Conservation (phyloP, 139 green algal species). For the Zygnema cylindricum region DNA sequence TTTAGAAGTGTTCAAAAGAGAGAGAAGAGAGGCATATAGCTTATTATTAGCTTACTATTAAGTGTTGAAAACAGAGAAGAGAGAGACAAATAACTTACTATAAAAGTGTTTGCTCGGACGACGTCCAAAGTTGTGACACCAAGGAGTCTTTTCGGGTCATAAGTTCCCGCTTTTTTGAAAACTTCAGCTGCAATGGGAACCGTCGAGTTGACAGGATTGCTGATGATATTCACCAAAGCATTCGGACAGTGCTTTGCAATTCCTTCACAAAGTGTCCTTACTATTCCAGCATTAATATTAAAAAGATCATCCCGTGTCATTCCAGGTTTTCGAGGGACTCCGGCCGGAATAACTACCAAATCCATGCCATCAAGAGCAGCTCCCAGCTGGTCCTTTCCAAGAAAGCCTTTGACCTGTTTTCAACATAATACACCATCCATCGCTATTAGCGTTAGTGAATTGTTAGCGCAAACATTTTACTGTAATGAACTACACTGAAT, state of each 20-base stretch:
- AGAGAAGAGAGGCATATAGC: too few species aligned
- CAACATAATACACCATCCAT: too few species aligned
- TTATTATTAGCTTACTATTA: too few species aligned
- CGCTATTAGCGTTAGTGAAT: too few species aligned
- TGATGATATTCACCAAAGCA: slow-evolving; percentile 83
- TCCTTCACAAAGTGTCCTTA: slow-evolving; percentile 84
- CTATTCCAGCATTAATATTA: slow-evolving; percentile 98
- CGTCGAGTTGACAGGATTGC: slow-evolving; percentile 91
- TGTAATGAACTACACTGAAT: too few species aligned
- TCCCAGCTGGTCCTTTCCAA: slow-evolving; percentile 79
- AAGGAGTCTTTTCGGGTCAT: slow-evolving; percentile 87
- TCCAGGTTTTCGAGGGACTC: slow-evolving; percentile 96
- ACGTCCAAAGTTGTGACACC: slow-evolving; percentile 97
- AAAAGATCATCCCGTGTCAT: slow-evolving; percentile 99
- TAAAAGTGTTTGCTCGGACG: slow-evolving; percentile 94
- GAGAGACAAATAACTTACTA: slow-evolving; percentile 82
- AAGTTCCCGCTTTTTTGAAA: slow-evolving; percentile 84
- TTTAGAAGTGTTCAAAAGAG: too few species aligned
- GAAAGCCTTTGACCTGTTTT: slow-evolving; percentile 75
- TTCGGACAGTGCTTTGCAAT: slow-evolving; percentile 88
- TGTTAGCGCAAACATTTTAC: too few species aligned
- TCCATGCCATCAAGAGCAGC: slow-evolving; percentile 77
- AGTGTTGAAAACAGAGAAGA: too few species aligned
- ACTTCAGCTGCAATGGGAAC: slow-evolving; percentile 88
- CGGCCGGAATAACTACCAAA: slow-evolving; percentile 94